Base-by-base conservation (phyloP, 805 yeast species). In the Lipomyces starkeyi region DNA sequence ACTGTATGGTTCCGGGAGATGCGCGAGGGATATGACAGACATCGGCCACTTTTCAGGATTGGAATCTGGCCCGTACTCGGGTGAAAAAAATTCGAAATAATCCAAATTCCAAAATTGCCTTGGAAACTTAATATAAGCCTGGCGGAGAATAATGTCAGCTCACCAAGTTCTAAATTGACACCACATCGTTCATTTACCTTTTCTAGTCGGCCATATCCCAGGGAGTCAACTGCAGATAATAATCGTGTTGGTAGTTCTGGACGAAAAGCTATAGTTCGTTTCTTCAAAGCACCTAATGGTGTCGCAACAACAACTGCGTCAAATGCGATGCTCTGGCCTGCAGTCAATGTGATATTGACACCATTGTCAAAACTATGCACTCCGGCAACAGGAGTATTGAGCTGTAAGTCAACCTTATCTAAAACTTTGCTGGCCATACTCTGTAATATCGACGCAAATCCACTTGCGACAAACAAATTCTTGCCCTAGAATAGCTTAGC, bases 71-170 rank as follows among this genome's bases (percentile, higher is more conserved):
- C 65, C 65, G 57, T 65, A 71, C 29, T 22, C 54, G 14, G 75
- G 70, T 25, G 57, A 22, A 34, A 58, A 65, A 63, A 77, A 75
- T 61, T 75, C 76, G 63, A 73, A 72, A 25, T 66, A 67, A 47
- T 74, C 77, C 47, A 62, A 63, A n/a, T 72, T 70, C 79, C 79
- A 77, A 57, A 76, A 76, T 29, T 66, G 73, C n/a, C 67, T 66
- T 40, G 72, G 73, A 61, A 77, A 76, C 43, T 67, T 73, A 55
- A 76, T 72, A 60, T 76, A 77, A 32, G 76, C 62, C 70, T 66
- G n/a, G 7, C 25, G 27, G 7, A 25, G 20, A 17, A 22, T 64
- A 6, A 29, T 0, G n/a, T 20, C 9, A 40, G 22, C 32, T 32
- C 40, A 17, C 25, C 20, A 20, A n/a, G 54, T 6, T 29, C 20